These are phyloP conservation scores for Ophiocordyceps camponoti-saundersi DNA, from an alignment of 2,329 filamentous ascomycete genomes.

Conservation along the genomic window DNA sequence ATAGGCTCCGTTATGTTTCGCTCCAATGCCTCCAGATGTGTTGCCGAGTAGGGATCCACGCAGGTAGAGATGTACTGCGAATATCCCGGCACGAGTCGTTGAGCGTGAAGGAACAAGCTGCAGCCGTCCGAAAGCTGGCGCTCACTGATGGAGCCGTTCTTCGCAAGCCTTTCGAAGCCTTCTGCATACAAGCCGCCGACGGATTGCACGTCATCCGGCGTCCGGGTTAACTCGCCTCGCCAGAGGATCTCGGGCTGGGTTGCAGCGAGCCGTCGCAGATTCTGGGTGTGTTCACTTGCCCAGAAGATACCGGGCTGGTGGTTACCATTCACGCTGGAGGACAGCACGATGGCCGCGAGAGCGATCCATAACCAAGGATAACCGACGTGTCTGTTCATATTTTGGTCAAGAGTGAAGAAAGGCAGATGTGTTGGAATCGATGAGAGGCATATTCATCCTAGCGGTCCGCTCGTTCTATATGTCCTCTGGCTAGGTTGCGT, in stretches of 20 bases:
- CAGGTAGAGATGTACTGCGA: neutral
- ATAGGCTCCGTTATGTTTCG: neutral
- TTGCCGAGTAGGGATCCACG: neutral
- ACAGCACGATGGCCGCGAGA: neutral
- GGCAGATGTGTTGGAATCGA: neutral
- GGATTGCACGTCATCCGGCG: neutral
- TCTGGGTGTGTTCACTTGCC: neutral
- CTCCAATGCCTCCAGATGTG: neutral
- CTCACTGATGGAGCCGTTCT: neutral
- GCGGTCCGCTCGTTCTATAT: too few relatives aligned
- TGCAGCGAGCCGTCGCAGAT: neutral
- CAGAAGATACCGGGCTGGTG: neutral
- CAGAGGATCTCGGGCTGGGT: neutral
- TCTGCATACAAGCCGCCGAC: neutral
- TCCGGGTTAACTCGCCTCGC: neutral
- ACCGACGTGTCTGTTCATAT: neutral
- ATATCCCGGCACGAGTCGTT: neutral
- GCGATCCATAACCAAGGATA: neutral
- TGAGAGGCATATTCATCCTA: neutral
- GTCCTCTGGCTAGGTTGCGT: too few relatives aligned
- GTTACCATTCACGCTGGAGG: neutral
- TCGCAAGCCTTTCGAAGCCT: neutral
- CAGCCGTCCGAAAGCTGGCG: neutral
- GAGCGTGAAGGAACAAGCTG: neutral
- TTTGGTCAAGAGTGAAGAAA: neutral